Conservation (phyloP, 805 yeast species). For the Henningerozyma blattae region DNA sequence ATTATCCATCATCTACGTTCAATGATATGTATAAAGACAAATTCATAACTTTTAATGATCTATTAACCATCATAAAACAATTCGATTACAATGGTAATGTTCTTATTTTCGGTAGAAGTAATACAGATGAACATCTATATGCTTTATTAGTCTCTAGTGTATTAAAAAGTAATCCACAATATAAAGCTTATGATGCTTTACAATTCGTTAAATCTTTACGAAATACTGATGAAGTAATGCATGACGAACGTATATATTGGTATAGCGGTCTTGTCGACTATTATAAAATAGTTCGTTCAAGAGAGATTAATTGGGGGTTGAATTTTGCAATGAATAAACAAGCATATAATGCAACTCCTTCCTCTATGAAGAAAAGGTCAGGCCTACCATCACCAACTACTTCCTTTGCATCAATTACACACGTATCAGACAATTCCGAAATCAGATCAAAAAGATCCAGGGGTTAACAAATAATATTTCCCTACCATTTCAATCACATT, state of each 20-base stretch:
- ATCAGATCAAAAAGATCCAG: neutral
- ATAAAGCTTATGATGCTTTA: slow-evolving; percentile 17
- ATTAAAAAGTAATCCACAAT: slow-evolving; percentile 13
- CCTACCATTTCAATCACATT: too few species aligned
- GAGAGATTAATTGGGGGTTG: slow-evolving; percentile 10
- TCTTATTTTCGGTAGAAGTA: slow-evolving; percentile 16
- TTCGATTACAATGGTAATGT: slow-evolving; percentile 6
- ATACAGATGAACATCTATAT: slow-evolving; percentile 17
- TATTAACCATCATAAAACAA: slow-evolving; percentile 15
- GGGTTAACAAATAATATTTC: too few species aligned
- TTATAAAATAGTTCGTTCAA: slow-evolving; percentile 12
- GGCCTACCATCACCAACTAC: neutral
- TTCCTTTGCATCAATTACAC: neutral
- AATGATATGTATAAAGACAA: slow-evolving; percentile 9
- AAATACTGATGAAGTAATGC: slow-evolving; percentile 5
- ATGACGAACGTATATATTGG: slow-evolving; percentile 15
- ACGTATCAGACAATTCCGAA: neutral
- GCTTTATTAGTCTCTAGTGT: slow-evolving; percentile 17
- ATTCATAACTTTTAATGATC: slow-evolving; percentile 19
- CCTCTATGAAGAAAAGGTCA: neutral
- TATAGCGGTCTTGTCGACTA: slow-evolving; percentile 14
- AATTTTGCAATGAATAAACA: neutral
- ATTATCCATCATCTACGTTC: slow-evolving; percentile 6
- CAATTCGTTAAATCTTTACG: slow-evolving; percentile 18
- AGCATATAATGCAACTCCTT: too few species aligned